Conservation (phyloP, 345 rosid species). For the Arabidopsis thaliana region DNA sequence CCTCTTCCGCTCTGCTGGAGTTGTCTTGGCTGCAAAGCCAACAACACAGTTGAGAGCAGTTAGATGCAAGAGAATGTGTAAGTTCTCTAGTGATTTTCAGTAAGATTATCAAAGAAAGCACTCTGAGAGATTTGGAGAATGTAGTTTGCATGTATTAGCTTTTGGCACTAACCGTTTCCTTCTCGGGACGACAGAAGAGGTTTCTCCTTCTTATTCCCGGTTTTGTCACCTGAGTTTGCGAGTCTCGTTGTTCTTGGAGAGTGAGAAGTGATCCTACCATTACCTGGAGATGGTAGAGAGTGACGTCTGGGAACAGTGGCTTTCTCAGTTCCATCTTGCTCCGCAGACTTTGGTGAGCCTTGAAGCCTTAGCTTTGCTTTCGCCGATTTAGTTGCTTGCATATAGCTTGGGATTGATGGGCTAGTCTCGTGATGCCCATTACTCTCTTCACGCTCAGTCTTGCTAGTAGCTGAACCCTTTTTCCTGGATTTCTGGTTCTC, state of each 20-base stretch:
- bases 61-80: slow-evolving; percentile 10
- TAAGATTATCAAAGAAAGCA: slow-evolving; percentile 9
- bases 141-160: slow-evolving; percentile 13
- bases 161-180: slow-evolving; percentile 59
- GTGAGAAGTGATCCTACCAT: slow-evolving; percentile 66
- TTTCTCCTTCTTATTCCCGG: slow-evolving; percentile 64
- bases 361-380: slow-evolving; percentile 88
- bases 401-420: slow-evolving; percentile 81
- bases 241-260: slow-evolving; percentile 79
- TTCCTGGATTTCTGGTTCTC: slow-evolving; percentile 59
- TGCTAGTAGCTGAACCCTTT: slow-evolving; percentile 54
- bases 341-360: slow-evolving; percentile 69
- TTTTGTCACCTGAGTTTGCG: slow-evolving; percentile 59
- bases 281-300: slow-evolving; percentile 74
- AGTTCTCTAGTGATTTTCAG: neutral
- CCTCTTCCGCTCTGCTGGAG: slow-evolving; percentile 65
- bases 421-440: slow-evolving; percentile 63
- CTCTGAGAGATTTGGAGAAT: neutral
- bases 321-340: slow-evolving; percentile 69
- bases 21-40: slow-evolving; percentile 62
- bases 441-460: slow-evolving; percentile 65
- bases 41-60: slow-evolving; percentile 4
- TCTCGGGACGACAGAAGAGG: slow-evolving; percentile 57
- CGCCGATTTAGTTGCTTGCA: slow-evolving; percentile 92
- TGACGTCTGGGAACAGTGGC: slow-evolving; percentile 62